A percentile compares a stretch with the other conserved stretches of the same genome.
phyloP scores from a whole-genome alignment of 2,329 filamentous ascomycete genomes.

The Paecilomyces fulvus region DNA sequence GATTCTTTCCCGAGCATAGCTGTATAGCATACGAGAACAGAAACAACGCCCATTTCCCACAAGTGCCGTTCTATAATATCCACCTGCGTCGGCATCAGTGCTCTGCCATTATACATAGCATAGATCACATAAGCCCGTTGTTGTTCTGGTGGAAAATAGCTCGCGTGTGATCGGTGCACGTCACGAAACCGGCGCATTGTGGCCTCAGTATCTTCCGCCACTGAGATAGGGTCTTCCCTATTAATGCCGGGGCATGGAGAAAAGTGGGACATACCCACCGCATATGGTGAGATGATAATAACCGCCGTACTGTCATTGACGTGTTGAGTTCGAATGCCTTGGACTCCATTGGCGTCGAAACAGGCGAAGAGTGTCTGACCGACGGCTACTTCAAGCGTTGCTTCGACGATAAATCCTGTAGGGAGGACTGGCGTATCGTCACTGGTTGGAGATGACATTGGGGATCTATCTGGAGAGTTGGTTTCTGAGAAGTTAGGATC shows the following conservation, averaged over 20 bases:
- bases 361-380: not conserved
- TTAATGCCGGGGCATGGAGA: not conserved
- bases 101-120: not conserved
- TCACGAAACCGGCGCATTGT: not conserved
- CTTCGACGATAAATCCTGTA: not conserved
- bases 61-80: not conserved
- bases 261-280: not conserved
- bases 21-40: not conserved
- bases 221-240: not conserved
- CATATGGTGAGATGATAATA: not conserved
- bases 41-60: not conserved
- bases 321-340: not conserved
- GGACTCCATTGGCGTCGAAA: not conserved
- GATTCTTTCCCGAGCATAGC: not conserved
- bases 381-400: not conserved
- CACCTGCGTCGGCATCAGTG: not conserved
- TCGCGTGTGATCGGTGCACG: not conserved
- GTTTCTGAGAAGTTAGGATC: not conserved
- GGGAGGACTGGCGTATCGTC: not conserved
- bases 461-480: not conserved
- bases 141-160: not conserved
- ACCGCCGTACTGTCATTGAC: not conserved
- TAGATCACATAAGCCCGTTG: not conserved
- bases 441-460: not conserved
- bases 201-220: not conserved